These are phyloP conservation scores for Ceratonia siliqua DNA, from an alignment of 306 rosid species.

Conservation along the genomic window DNA sequence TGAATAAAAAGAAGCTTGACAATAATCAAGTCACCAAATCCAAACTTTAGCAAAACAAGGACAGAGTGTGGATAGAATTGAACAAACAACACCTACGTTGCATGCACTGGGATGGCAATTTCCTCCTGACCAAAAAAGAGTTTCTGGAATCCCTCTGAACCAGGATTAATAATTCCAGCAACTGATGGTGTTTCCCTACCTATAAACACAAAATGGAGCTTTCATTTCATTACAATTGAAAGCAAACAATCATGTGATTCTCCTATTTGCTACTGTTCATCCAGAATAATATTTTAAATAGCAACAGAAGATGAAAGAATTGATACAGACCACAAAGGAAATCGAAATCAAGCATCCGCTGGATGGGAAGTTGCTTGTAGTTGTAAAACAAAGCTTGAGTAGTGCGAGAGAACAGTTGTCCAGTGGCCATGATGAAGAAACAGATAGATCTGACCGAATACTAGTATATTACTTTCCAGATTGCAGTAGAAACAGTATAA, in stretches of 20 bases:
- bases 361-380: slow-evolving; percentile 88
- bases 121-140: slow-evolving; percentile 92
- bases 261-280: neutral
- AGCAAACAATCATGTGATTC: neutral
- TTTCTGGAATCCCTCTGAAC: slow-evolving; percentile 93
- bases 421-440: slow-evolving; percentile 65
- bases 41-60: slow-evolving; percentile 6
- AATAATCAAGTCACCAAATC: slow-evolving; percentile 12
- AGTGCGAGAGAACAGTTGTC: slow-evolving; percentile 82
- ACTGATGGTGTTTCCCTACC: slow-evolving; percentile 96
- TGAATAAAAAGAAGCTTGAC: neutral
- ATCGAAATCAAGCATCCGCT: slow-evolving; percentile 96
- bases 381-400: slow-evolving; percentile 88
- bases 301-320: neutral
- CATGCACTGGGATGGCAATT: slow-evolving; percentile 89
- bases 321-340: slow-evolving; percentile 74
- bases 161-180: slow-evolving; percentile 90
- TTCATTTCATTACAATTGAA: slow-evolving; percentile 19
- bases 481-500: slow-evolving; percentile 3
- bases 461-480: slow-evolving; percentile 20
- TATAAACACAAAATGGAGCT: slow-evolving; percentile 34
- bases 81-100: slow-evolving; percentile 50
- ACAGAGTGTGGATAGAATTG: slow-evolving; percentile 14
- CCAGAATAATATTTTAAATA: slow-evolving; percentile 5
- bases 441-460: slow-evolving; percentile 46